A percentile compares a stretch with the other conserved stretches of the same genome.
These are phyloP conservation scores for Globisporangium solare DNA, from an alignment of 352 stramenopile species.

Conservation along the genomic window DNA sequence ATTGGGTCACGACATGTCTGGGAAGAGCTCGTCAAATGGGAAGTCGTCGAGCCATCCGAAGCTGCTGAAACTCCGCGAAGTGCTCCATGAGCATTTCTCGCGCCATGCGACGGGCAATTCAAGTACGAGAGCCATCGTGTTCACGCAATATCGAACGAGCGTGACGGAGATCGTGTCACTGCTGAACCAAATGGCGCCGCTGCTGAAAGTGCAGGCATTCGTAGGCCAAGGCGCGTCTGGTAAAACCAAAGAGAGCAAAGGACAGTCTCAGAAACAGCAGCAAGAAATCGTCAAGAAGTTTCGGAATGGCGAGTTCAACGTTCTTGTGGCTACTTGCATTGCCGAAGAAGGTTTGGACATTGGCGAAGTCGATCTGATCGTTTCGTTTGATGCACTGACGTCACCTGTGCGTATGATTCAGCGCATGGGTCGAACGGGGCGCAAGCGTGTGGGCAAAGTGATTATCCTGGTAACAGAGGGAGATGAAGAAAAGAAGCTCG, in stretches of 20 bases:
- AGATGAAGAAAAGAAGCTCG: slow-evolving; percentile 87
- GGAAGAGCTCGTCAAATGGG: slow-evolving; percentile 7
- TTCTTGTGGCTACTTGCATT: slow-evolving; percentile 94
- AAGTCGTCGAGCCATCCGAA: slow-evolving; percentile 58
- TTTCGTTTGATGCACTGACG: slow-evolving; percentile 91
- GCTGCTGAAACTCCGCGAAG: slow-evolving; percentile 88
- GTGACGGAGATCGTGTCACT: slow-evolving; percentile 92
- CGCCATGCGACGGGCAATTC: slow-evolving; percentile 55
- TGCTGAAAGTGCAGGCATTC: slow-evolving; percentile 91
- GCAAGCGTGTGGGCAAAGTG: slow-evolving; percentile 91
- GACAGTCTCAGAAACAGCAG: slow-evolving; percentile 94
- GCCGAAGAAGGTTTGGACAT: slow-evolving; percentile 96
- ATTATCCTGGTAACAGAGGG: slow-evolving; percentile 88
- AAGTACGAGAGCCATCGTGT: slow-evolving; percentile 96
- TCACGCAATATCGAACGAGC: slow-evolving; percentile 95
- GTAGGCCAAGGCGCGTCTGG: slow-evolving; percentile 90
- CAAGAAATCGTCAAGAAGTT: slow-evolving; percentile 93
- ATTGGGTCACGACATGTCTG: slow-evolving; percentile 15
- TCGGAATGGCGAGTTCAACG: slow-evolving; percentile 84
- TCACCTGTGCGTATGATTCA: slow-evolving; percentile 95
- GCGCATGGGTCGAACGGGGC: slow-evolving; percentile 94
- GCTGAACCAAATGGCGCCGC: slow-evolving; percentile 49
- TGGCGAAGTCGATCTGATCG: slow-evolving; percentile 93
- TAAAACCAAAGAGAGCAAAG: slow-evolving; percentile 81
- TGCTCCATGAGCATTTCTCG: slow-evolving; percentile 85